phyloP scores from a whole-genome alignment of 305 asterid species.

The Solanum hybrid region DNA sequence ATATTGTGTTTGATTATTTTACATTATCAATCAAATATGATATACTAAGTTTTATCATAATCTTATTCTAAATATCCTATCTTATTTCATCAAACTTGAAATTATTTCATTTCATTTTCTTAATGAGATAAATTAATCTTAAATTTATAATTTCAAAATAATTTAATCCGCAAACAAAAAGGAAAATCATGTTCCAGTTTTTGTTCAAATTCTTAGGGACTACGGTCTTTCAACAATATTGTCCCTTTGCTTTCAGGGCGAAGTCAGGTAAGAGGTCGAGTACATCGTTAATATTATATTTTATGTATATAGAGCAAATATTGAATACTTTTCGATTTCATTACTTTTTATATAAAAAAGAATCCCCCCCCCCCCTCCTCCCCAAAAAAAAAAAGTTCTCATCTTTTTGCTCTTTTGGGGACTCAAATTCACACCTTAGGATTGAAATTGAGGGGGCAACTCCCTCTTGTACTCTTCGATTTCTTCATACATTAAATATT shows the following conservation, averaged over 20 bases:
- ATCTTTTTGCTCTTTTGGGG: background rate
- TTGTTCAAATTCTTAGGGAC: background rate
- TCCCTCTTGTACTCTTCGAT: too few species aligned
- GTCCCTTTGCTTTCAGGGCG: background rate
- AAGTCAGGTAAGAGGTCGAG: background rate
- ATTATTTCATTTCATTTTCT: background rate
- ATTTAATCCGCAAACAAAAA: background rate
- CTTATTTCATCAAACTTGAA: background rate
- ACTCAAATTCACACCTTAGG: too few species aligned
- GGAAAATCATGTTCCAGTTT: background rate
- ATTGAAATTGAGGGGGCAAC: background rate
- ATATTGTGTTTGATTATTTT: background rate
- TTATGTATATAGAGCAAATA: background rate
- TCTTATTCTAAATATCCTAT: background rate
- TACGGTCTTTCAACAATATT: background rate
- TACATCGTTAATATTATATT: background rate
- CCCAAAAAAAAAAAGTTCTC: too few species aligned
- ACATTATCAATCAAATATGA: background rate
- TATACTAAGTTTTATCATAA: background rate
- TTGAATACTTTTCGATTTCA: too few species aligned
- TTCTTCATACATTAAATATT: too few species aligned
- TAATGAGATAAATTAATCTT: background rate
- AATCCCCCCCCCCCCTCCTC: background rate
- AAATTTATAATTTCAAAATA: background rate
- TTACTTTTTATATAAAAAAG: too few species aligned